These are phyloP conservation scores for Alternaria sp. DNA, from an alignment of 2,329 filamentous ascomycete genomes.

Conservation along the genomic window DNA sequence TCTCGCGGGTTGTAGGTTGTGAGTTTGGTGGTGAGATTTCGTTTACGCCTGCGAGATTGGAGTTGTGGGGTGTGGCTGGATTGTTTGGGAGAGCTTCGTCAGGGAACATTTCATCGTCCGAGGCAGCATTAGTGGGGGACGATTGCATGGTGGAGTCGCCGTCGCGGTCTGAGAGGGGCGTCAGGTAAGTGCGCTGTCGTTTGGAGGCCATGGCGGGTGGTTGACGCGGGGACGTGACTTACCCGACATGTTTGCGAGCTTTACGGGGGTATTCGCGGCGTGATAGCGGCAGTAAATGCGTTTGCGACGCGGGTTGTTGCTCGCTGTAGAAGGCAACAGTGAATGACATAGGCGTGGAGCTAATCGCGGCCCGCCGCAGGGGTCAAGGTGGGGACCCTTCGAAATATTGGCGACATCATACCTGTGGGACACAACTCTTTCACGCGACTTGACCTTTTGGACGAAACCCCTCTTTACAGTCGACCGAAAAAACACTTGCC, in stretches of 20 bases:
- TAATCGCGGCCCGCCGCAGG: conserved; percentile 24
- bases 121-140: conserved; percentile 47
- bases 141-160: conserved; percentile 67
- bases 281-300: conserved; percentile 5
- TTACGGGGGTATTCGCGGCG: background rate
- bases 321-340: conserved; percentile 16
- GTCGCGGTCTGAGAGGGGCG: conserved; percentile 56
- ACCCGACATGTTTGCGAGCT: conserved; percentile 22
- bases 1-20: conserved; percentile 48
- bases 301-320: conserved; percentile 9
- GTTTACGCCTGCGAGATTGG: conserved; percentile 41
- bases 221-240: background rate
- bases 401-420: conserved; percentile 22
- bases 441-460: background rate
- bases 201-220: conserved; percentile 22
- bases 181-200: conserved; percentile 19
- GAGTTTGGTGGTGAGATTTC: conserved; percentile 66
- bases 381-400: conserved; percentile 14
- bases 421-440: background rate
- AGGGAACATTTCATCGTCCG: conserved; percentile 55
- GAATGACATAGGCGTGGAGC: conserved; percentile 15
- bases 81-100: conserved; percentile 49
- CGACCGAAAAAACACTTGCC: conserved; percentile 1
- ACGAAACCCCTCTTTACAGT: background rate
- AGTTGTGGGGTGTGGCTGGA: conserved; percentile 54